Conservation (phyloP, 1,284 basidiomycete genomes). For the Tilletia setariae region DNA sequence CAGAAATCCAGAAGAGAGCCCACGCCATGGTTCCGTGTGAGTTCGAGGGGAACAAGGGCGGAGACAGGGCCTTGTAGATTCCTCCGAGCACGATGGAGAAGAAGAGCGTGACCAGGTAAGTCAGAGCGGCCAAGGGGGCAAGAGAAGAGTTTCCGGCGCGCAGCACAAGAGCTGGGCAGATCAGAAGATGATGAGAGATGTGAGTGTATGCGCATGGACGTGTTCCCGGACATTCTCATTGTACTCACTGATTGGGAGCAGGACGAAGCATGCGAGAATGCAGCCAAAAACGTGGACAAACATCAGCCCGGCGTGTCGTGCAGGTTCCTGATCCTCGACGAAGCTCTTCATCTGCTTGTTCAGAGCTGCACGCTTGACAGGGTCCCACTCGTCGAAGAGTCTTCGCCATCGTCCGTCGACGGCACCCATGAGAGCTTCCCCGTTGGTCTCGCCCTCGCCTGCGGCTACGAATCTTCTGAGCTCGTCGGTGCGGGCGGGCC, state of each 20-base stretch:
- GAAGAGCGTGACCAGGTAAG: slow-evolving; percentile 37
- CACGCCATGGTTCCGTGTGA: slow-evolving; percentile 39
- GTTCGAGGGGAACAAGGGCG: slow-evolving; percentile 44
- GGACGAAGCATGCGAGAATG: slow-evolving; percentile 41
- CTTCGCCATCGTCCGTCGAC: slow-evolving; percentile 45
- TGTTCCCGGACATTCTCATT: not conserved
- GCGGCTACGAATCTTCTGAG: slow-evolving; percentile 34
- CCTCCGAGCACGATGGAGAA: slow-evolving; percentile 35
- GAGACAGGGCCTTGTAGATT: slow-evolving; percentile 46
- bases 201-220: not conserved
- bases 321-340: slow-evolving; percentile 28
- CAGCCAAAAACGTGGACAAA: slow-evolving; percentile 32
- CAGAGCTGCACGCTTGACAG: not conserved
- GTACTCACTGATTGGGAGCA: slow-evolving; percentile 35
- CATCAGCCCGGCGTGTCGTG: slow-evolving; percentile 31
- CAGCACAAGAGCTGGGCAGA: slow-evolving; percentile 29
- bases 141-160: slow-evolving; percentile 41
- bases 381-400: slow-evolving; percentile 36
- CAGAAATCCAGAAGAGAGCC: slow-evolving; percentile 39
- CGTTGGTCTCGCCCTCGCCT: slow-evolving; percentile 27
- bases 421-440: slow-evolving; percentile 36
- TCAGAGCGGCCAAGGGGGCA: slow-evolving; percentile 32
- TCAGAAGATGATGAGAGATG: not conserved
- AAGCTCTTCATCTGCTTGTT: slow-evolving; percentile 24
- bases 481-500: slow-evolving; percentile 28